Percentiles rank a stretch among this genome's conserved stretches.
Evolutionary conservation across 2,329 filamentous ascomycete genomes (phyloP).

Genomic region (Fusarium sp.): DNA sequence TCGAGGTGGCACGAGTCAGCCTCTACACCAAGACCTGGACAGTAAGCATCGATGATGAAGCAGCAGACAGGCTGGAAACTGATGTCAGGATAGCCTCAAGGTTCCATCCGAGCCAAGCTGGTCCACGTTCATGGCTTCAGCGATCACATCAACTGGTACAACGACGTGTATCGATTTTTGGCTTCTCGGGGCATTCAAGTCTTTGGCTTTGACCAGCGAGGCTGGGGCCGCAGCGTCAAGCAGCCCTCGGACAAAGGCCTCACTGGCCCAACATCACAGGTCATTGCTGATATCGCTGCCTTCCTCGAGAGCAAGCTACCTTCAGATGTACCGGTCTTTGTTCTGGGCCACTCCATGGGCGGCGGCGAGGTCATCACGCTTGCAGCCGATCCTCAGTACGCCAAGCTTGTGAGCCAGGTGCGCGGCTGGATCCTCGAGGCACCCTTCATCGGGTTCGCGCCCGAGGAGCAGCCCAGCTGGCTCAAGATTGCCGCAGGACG

Average conservation of each 20-base stretch:
- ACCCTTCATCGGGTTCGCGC: slow-evolving; percentile 80
- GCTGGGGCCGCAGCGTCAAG: slow-evolving; percentile 81
- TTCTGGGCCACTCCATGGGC: slow-evolving; percentile 93
- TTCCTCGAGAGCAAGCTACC: slow-evolving; percentile 72
- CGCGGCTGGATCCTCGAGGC: slow-evolving; percentile 78
- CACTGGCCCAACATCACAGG: slow-evolving; percentile 76
- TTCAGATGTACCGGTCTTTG: slow-evolving; percentile 71
- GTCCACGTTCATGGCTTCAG: slow-evolving; percentile 91
- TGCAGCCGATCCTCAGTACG: slow-evolving; percentile 59
- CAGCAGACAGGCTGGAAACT: slow-evolving; percentile 8
- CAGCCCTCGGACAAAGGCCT: slow-evolving; percentile 70
- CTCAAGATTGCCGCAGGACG: slow-evolving; percentile 73
- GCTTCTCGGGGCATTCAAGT: slow-evolving; percentile 77
- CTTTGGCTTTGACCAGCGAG: slow-evolving; percentile 83
- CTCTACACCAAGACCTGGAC: slow-evolving; percentile 68
- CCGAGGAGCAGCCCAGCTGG: slow-evolving; percentile 68
- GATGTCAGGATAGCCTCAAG: slow-evolving; percentile 57
- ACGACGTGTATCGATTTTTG: slow-evolving; percentile 75
- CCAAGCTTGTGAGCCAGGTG: slow-evolving; percentile 66
- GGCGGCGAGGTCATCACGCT: slow-evolving; percentile 78
- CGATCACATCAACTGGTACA: slow-evolving; percentile 83
- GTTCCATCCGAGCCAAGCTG: slow-evolving; percentile 71
- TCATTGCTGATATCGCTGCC: slow-evolving; percentile 80
- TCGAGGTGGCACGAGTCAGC: slow-evolving; percentile 55
- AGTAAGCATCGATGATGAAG: slow-evolving; percentile 51